phyloP scores from a whole-genome alignment of 2,329 filamentous ascomycete genomes.

The Falciphora oryzae region DNA sequence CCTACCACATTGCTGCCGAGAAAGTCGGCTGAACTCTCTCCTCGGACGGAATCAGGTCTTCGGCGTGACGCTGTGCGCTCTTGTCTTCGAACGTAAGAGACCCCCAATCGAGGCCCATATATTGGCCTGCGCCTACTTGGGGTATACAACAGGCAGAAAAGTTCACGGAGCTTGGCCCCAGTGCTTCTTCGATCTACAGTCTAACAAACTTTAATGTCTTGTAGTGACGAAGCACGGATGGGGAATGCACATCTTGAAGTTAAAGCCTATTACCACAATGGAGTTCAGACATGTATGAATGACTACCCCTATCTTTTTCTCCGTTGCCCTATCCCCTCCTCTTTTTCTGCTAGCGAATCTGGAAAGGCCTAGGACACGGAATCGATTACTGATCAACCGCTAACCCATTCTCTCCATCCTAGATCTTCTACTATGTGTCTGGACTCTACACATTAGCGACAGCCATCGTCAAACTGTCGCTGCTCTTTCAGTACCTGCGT shows the following conservation, averaged over 20 bases:
- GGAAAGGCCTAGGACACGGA: background rate
- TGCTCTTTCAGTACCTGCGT: conserved; percentile 22
- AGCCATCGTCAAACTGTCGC: conserved; percentile 19
- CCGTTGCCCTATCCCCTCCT: too few relatives aligned
- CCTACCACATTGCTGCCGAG: too few relatives aligned
- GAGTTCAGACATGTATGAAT: background rate
- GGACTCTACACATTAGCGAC: conserved; percentile 19
- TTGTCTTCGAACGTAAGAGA: conserved; percentile 10
- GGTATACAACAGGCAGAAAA: background rate
- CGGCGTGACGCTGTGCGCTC: conserved; percentile 1
- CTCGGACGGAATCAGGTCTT: background rate
- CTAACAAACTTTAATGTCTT: background rate
- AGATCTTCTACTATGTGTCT: conserved; percentile 21
- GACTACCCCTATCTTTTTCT: background rate
- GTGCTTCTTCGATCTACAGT: background rate
- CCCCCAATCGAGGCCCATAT: background rate
- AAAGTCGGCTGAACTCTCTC: background rate
- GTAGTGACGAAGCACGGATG: background rate
- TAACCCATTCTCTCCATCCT: background rate
- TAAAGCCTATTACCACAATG: background rate
- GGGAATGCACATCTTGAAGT: background rate
- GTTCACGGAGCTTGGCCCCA: background rate
- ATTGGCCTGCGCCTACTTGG: too few relatives aligned
- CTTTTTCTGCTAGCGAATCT: background rate
- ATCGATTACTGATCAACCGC: background rate